A percentile compares a stretch with the other conserved stretches of the same genome.
Evolutionary conservation across 495 filamentous ascomycete species (phyloP).

Genomic region (Clavariopsis aquatica): DNA sequence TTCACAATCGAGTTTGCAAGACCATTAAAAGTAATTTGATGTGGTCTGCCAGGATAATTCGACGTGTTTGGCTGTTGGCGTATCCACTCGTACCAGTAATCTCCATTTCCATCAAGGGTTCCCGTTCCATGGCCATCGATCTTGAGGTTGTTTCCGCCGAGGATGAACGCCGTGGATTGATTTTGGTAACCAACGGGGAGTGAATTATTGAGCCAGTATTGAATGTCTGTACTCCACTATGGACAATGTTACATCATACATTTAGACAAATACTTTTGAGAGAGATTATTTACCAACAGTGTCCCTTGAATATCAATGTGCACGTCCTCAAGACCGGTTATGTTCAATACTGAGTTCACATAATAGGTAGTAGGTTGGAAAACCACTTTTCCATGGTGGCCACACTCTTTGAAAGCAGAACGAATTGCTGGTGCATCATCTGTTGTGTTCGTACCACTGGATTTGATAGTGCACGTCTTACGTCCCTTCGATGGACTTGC

Average conservation of each 20-base stretch:
- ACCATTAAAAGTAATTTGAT: conserved; percentile 48
- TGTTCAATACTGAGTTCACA: conserved; percentile 51
- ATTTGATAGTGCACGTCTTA: conserved; percentile 15
- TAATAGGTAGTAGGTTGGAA: conserved; percentile 48
- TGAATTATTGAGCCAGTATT: conserved; percentile 51
- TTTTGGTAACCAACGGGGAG: conserved; percentile 52
- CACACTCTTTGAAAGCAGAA: conserved; percentile 49
- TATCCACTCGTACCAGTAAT: conserved; percentile 50
- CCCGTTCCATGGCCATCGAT: conserved; percentile 48
- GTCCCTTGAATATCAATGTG: conserved; percentile 47
- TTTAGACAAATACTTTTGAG: neutral
- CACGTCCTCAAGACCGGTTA: conserved; percentile 49
- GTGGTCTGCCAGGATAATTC: conserved; percentile 52
- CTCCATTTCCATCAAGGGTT: conserved; percentile 53
- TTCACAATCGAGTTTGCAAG: conserved; percentile 45
- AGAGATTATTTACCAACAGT: conserved; percentile 18
- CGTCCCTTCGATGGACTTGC: neutral
- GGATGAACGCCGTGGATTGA: conserved; percentile 52
- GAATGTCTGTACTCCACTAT: conserved; percentile 48
- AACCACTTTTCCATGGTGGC: conserved; percentile 45
- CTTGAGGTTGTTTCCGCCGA: conserved; percentile 50
- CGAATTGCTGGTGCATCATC: conserved; percentile 47
- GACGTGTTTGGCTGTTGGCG: conserved; percentile 35
- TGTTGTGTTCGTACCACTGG: conserved; percentile 4
- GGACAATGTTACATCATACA: too few relatives aligned